phyloP scores from a whole-genome alignment of 2,329 filamentous ascomycete species.

The Rhexocercosporidium sp. region DNA sequence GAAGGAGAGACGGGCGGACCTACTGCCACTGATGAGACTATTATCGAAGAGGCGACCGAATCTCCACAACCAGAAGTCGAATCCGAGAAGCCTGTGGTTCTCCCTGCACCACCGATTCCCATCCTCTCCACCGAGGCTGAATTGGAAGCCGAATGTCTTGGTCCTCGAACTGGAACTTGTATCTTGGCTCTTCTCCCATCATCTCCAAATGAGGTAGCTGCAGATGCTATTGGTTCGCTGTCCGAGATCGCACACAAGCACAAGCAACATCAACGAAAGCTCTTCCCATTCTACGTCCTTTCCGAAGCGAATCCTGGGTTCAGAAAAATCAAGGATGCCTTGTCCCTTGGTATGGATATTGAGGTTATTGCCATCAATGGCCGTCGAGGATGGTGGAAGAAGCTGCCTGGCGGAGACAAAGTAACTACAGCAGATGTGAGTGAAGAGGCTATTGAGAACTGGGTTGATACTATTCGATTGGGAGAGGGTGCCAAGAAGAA shows the following conservation, averaged over 20 bases:
- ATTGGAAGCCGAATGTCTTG: slow-evolving; percentile 74
- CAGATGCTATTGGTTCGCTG: slow-evolving; percentile 66
- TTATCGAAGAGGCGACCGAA: slow-evolving; percentile 57
- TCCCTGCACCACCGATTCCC: slow-evolving; percentile 66
- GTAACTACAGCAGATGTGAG: slow-evolving; percentile 54
- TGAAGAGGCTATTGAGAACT: slow-evolving; percentile 71
- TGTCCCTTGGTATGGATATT: slow-evolving; percentile 65
- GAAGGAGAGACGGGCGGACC: slow-evolving; percentile 53
- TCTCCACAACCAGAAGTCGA: slow-evolving; percentile 47
- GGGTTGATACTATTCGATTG: slow-evolving; percentile 91
- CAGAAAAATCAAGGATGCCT: slow-evolving; percentile 58
- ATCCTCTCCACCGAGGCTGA: slow-evolving; percentile 67
- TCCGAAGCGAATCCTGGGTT: slow-evolving; percentile 65
- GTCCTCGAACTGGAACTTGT: slow-evolving; percentile 78
- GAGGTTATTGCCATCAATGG: slow-evolving; percentile 84
- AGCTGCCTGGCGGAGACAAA: slow-evolving; percentile 51
- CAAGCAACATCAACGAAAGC: slow-evolving; percentile 63
- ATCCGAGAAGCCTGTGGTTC: slow-evolving; percentile 47
- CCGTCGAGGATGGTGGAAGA: slow-evolving; percentile 85
- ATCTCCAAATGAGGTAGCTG: slow-evolving; percentile 43
- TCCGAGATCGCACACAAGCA: slow-evolving; percentile 80
- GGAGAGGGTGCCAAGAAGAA: slow-evolving; percentile 83
- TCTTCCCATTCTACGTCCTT: slow-evolving; percentile 86
- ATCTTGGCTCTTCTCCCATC: slow-evolving; percentile 74
- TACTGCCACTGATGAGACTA: slow-evolving; percentile 54